Percentiles rank a stretch among this genome's conserved stretches.
Conservation (phyloP, 805 yeast species). For the Cyberlindnera mrakii region DNA sequence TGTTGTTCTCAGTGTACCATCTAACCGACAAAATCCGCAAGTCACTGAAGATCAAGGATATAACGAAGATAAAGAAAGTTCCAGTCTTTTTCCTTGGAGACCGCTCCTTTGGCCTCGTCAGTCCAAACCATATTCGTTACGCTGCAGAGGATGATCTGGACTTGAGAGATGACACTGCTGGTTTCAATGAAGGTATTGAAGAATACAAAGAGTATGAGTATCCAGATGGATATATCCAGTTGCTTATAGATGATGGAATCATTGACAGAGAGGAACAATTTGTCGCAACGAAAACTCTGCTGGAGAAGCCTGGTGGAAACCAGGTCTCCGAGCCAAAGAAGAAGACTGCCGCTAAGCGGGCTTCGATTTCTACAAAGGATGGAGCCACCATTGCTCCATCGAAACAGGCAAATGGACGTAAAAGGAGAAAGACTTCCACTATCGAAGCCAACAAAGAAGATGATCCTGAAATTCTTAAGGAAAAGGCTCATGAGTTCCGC, state of each 20-base stretch:
- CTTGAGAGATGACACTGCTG: neutral
- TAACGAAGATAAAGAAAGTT: neutral
- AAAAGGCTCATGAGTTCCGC: slow-evolving; percentile 28
- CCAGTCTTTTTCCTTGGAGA: no score
- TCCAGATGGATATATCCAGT: no score
- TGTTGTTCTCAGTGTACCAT: no score
- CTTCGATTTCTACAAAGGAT: no score
- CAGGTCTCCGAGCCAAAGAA: no score
- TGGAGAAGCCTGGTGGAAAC: no score
- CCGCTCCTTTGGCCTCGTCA: no score
- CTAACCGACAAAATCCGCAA: no score
- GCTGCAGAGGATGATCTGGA: no score
- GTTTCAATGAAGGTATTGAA: neutral
- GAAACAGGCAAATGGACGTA: neutral
- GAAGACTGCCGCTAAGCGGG: no score
- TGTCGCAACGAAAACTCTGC: no score
- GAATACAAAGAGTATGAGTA: slow-evolving; percentile 2
- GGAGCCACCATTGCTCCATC: neutral
- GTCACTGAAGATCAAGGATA: neutral
- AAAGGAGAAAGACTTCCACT: neutral
- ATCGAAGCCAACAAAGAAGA: neutral
- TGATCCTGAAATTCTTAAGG: slow-evolving; percentile 1
- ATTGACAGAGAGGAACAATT: neutral
- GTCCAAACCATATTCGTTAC: no score
- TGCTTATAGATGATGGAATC: neutral